A percentile compares a stretch with the other conserved stretches of the same genome.
These are phyloP conservation scores for Xylariaceae sp. DNA, from an alignment of 2,329 filamentous ascomycete species.

Conservation along the genomic window DNA sequence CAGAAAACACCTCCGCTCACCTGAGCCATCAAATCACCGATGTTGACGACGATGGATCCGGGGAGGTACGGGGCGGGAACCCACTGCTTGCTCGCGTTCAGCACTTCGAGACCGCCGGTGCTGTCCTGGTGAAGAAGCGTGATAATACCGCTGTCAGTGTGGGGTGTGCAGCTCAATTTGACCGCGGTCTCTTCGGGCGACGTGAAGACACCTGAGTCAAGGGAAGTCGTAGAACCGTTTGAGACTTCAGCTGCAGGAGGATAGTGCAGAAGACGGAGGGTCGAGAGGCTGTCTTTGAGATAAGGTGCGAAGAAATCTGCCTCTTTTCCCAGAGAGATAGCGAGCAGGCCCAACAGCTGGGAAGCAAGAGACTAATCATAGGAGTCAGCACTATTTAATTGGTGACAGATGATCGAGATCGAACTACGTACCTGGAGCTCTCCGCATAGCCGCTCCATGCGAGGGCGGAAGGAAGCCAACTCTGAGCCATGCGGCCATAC, in stretches of 20 bases:
- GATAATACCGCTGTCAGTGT: background rate
- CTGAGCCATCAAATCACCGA: constrained; percentile 1
- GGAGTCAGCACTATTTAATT: background rate
- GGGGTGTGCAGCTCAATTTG: background rate
- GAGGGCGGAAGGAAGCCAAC: background rate
- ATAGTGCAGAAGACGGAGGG: background rate
- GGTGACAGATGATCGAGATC: background rate
- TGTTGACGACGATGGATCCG: constrained; percentile 2
- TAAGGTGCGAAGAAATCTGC: background rate
- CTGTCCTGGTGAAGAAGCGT: background rate
- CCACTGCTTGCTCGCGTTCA: background rate
- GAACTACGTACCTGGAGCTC: background rate
- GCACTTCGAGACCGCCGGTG: constrained; percentile 1
- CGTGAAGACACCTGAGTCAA: background rate
- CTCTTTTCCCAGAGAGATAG: background rate
- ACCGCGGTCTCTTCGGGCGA: background rate
- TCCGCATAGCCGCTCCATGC: background rate
- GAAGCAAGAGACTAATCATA: background rate
- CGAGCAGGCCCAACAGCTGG: background rate
- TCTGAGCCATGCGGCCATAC: background rate
- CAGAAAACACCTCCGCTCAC: background rate
- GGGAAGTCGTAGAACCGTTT: background rate
- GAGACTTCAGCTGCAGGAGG: background rate
- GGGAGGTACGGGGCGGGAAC: background rate
- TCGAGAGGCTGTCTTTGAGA: background rate